These are phyloP conservation scores for Ophiocordyceps camponoti-floridani DNA, from an alignment of 2,329 filamentous ascomycete species.

Conservation along the genomic window DNA sequence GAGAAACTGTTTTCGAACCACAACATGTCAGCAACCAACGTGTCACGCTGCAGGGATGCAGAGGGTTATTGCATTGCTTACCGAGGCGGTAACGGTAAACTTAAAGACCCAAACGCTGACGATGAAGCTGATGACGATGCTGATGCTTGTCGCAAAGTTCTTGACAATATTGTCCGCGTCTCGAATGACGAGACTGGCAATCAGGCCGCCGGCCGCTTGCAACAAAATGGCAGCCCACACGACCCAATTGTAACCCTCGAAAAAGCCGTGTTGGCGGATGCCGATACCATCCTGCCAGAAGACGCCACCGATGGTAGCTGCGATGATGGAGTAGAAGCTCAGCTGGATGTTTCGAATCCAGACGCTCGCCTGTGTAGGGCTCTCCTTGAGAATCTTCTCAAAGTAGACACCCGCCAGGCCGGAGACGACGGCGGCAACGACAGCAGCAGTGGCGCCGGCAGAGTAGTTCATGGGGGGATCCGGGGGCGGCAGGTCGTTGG, in stretches of 20 bases:
- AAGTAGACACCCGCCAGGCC: constrained; percentile 76
- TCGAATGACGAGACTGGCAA: constrained; percentile 32
- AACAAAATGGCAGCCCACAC: constrained; percentile 75
- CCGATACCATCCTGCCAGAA: constrained; percentile 72
- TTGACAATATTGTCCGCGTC: constrained; percentile 59
- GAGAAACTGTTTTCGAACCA: constrained; percentile 43
- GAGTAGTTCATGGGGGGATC: constrained; percentile 52
- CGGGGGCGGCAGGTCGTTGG: constrained; percentile 32
- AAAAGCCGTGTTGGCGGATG: constrained; percentile 74
- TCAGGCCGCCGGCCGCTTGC: constrained; percentile 68
- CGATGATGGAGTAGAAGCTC: constrained; percentile 84
- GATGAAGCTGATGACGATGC: constrained; percentile 72
- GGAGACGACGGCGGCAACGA: constrained; percentile 62
- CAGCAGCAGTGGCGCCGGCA: constrained; percentile 60
- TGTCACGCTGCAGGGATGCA: too few relatives aligned
- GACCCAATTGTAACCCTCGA: constrained; percentile 82
- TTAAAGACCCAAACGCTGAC: constrained; percentile 77
- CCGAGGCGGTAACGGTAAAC: constrained; percentile 52
- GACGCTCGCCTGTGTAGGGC: constrained; percentile 54
- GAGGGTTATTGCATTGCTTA: too few relatives aligned
- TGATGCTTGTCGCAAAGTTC: constrained; percentile 85
- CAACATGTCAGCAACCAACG: background rate
- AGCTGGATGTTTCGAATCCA: constrained; percentile 95
- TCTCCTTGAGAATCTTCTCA: constrained; percentile 82
- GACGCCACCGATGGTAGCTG: constrained; percentile 72